These are phyloP conservation scores for Mucuna pruriens DNA, from an alignment of 306 rosid genomes.

Conservation along the genomic window DNA sequence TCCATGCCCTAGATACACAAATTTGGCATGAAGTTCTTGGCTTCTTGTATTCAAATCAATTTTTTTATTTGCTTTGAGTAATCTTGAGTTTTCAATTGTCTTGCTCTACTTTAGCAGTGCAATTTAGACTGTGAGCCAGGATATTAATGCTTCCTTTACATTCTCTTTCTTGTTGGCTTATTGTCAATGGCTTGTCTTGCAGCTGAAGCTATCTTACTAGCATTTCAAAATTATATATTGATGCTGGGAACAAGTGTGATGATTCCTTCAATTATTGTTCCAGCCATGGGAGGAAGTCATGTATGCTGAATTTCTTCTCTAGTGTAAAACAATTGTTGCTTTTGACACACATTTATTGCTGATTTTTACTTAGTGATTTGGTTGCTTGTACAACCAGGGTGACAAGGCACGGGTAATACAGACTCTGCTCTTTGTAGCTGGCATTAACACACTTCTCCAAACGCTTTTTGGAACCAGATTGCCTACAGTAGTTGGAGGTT, in stretches of 20 bases:
- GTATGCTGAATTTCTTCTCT: slow-evolving; percentile 53
- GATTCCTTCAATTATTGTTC: slow-evolving; percentile 87
- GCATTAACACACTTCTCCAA: slow-evolving; percentile 95
- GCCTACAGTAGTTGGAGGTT: slow-evolving; percentile 97
- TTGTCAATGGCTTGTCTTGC: slow-evolving; percentile 50
- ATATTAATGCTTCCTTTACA: neutral
- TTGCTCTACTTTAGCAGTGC: neutral
- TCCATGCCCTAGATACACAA: neutral
- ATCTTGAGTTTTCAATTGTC: slow-evolving; percentile 25
- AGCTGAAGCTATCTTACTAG: slow-evolving; percentile 86
- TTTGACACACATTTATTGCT: neutral
- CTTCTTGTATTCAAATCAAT: neutral
- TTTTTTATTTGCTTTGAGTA: slow-evolving; percentile 29
- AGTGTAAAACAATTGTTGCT: slow-evolving; percentile 12
- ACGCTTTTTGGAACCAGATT: slow-evolving; percentile 95
- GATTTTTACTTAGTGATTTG: slow-evolving; percentile 27
- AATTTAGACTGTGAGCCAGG: neutral
- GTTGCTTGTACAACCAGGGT: slow-evolving; percentile 60
- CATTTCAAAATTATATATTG: slow-evolving; percentile 95
- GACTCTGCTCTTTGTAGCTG: slow-evolving; percentile 92
- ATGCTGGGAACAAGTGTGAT: slow-evolving; percentile 95
- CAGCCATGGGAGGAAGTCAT: slow-evolving; percentile 91
- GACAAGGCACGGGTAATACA: slow-evolving; percentile 94
- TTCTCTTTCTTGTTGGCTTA: slow-evolving; percentile 32
- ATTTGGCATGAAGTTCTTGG: neutral